Conservation (phyloP, 305 asterid species). For the Euphrasia arctica region DNA sequence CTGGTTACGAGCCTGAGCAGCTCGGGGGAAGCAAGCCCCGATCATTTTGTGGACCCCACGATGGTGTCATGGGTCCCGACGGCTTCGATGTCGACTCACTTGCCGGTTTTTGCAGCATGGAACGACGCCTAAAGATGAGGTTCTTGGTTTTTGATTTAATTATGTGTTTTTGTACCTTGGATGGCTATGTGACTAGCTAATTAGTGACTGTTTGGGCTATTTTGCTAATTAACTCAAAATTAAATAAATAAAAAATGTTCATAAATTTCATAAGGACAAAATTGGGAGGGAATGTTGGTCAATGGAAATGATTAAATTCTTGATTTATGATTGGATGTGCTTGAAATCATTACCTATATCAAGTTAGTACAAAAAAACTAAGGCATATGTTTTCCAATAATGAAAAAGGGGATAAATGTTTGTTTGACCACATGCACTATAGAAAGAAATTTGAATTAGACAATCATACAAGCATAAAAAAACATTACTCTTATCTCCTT, state of each 20-base stretch:
- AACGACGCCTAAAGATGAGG: constrained; percentile 24
- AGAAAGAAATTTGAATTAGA: not conserved
- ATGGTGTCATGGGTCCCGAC: not conserved
- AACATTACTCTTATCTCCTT: not conserved
- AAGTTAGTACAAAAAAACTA: constrained; percentile 36
- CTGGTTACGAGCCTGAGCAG: constrained; percentile 56
- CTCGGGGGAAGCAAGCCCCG: constrained; percentile 70
- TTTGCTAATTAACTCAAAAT: not conserved
- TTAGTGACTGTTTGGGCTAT: not conserved
- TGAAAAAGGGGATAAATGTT: constrained; percentile 27
- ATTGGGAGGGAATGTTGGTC: not conserved
- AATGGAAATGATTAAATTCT: constrained; percentile 23
- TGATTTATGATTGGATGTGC: constrained; percentile 33
- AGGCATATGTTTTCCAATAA: constrained; percentile 29
- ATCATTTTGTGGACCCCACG: constrained; percentile 33
- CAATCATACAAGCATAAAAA: not conserved
- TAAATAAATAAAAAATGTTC: not conserved
- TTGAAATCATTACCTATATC: constrained; percentile 22
- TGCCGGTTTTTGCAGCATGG: constrained; percentile 62
- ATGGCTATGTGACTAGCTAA: not conserved
- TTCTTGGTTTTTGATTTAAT: not conserved
- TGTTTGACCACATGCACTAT: constrained; percentile 36
- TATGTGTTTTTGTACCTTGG: not conserved
- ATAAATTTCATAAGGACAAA: constrained; percentile 30
- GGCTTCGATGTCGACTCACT: constrained; percentile 9